Conservation (phyloP, 176 grass and related monocot genomes). For the Lolium perenne region DNA sequence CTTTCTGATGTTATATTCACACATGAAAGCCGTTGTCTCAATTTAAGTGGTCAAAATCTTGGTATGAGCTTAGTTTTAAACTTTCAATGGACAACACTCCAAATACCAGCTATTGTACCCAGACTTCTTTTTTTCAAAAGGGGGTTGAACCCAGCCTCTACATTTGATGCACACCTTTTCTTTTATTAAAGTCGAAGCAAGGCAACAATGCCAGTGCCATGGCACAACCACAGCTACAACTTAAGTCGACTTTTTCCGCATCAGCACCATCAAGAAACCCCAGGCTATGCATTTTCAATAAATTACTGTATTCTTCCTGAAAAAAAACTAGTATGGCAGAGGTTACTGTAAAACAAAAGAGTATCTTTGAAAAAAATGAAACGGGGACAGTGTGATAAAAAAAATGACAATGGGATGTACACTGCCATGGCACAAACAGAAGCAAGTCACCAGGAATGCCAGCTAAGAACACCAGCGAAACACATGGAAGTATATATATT, state of each 20-base stretch:
- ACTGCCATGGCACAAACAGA: background rate
- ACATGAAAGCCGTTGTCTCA: background rate
- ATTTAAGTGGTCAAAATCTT: background rate
- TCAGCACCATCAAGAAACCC: background rate
- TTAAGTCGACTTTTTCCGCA: too few relatives aligned
- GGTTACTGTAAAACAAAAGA: background rate
- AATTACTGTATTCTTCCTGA: background rate
- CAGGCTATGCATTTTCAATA: background rate
- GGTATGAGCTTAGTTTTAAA: background rate
- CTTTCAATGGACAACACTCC: background rate
- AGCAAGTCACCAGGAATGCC: conserved; percentile 21
- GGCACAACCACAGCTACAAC: too few relatives aligned
- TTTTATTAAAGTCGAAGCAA: too few relatives aligned
- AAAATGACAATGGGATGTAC: background rate
- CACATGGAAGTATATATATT: background rate
- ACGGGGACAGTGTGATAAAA: background rate
- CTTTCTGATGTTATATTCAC: too few relatives aligned
- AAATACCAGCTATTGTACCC: too few relatives aligned
- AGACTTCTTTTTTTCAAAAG: too few relatives aligned
- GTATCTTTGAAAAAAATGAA: background rate
- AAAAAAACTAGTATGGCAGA: background rate
- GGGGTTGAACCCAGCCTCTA: too few relatives aligned
- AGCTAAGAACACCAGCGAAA: conserved; percentile 16
- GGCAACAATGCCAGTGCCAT: too few relatives aligned
- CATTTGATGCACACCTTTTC: too few relatives aligned